These are phyloP conservation scores for Taxillus chinensis DNA, from an alignment of 164 flowering plant species.

Conservation along the genomic window DNA sequence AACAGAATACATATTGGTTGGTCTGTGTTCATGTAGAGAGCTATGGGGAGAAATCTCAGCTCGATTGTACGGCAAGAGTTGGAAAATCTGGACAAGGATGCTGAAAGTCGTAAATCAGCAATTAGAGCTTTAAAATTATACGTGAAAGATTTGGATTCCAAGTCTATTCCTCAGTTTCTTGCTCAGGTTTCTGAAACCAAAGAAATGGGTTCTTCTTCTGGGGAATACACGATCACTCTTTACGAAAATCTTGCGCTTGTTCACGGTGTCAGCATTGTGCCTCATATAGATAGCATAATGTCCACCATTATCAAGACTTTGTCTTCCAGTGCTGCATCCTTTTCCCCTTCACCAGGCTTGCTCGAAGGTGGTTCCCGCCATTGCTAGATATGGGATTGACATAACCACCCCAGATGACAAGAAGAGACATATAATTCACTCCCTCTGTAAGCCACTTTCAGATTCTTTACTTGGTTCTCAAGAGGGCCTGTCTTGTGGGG, in stretches of 20 bases:
- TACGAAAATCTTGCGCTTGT: constrained; percentile 83
- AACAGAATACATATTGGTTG: background rate
- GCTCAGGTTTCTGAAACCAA: constrained; percentile 80
- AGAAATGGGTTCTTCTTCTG: constrained; percentile 42
- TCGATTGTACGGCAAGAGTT: constrained; percentile 57
- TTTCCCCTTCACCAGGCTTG: constrained; percentile 89
- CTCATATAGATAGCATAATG: constrained; percentile 82
- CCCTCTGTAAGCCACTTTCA: constrained; percentile 78
- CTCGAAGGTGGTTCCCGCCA: constrained; percentile 85
- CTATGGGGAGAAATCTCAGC: constrained; percentile 74
- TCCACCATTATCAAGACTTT: constrained; percentile 60
- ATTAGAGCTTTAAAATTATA: constrained; percentile 77
- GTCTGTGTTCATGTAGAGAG: constrained; percentile 10
- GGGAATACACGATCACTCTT: constrained; percentile 76
- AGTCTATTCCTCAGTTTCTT: constrained; percentile 68
- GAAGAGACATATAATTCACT: constrained; percentile 54
- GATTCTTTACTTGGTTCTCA: constrained; percentile 60
- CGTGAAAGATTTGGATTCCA: constrained; percentile 78
- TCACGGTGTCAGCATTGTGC: constrained; percentile 72
- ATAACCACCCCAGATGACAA: constrained; percentile 63
- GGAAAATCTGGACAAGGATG: constrained; percentile 84
- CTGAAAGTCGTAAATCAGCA: constrained; percentile 82
- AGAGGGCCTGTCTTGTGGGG: constrained; percentile 72
- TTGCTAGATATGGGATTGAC: constrained; percentile 79
- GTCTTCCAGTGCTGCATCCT: constrained; percentile 73